Base-by-base conservation (phyloP, 2,329 filamentous ascomycete genomes). In the Colletotrichum somersetense region DNA sequence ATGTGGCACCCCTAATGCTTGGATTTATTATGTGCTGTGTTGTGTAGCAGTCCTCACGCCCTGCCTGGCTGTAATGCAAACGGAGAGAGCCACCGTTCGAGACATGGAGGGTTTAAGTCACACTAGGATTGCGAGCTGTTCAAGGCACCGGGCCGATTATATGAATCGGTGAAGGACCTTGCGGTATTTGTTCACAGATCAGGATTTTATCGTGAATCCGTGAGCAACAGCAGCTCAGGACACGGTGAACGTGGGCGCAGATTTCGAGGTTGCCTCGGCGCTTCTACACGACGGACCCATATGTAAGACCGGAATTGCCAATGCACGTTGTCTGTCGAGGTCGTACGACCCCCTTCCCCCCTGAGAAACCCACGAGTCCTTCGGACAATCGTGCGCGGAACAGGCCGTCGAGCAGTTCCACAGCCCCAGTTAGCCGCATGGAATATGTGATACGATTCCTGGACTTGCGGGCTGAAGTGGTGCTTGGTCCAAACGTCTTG, bases 401-500 rank as follows among this genome's bases (percentile, higher is more conserved):
- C 63, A 56, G 63, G 42, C 64, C 64, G 68, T 50, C 42, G 38
- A 57, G 20, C 42, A 23, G 50, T 57, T 58, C 57, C 69, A 72
- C 69, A 40, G 38, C 66, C 50, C 65, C 57, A 71, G 48, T 55
- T 16, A 67, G 56, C 30, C 50, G 57, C 64, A 67, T 67, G 64
- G 26, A 30, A 62, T 23, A 44, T 62, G 55, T 62, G 33, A 42
- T 56, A 23, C 23, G 56, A 56, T 11, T 35, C 58, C n/a, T 35
- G 26, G 42, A 16, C 58, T 46, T 7, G 23, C 46, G 48, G 12
- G n/a, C 20, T 58, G 3, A 11, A n/a, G 23, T 23, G 2, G 20
- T 18, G 52, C 35, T 23, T 52, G 18, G 16, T 55, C n/a, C 18
- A 18, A 55, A 30, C 18, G 30, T 55, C 20, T 18, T 30, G 18